phyloP scores from a whole-genome alignment of 805 yeast species.

The Saccharomycopsis sp. region DNA sequence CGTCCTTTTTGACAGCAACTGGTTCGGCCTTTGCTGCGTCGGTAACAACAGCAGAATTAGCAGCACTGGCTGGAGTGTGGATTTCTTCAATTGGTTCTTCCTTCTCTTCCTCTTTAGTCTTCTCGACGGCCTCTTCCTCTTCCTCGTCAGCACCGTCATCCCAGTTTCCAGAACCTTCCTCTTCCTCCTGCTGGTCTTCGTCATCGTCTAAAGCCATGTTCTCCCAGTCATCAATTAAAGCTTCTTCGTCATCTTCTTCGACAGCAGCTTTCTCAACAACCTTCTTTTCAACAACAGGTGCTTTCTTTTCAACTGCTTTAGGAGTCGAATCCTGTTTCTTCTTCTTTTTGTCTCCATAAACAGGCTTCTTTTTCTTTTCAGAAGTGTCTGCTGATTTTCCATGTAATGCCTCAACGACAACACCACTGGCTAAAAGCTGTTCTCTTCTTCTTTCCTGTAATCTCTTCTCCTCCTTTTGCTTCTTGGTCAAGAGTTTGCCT shows the following conservation, averaged over 20 bases:
- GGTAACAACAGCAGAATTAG: conserved; percentile 24
- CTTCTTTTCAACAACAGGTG: conserved; percentile 23
- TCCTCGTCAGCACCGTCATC: conserved; percentile 25
- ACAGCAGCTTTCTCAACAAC: conserved; percentile 26
- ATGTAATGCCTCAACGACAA: conserved; percentile 36
- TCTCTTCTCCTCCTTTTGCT: conserved; percentile 90
- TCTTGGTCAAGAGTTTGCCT: conserved; percentile 89
- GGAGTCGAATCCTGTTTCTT: conserved; percentile 32
- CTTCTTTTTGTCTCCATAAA: conserved; percentile 69
- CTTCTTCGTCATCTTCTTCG: conserved; percentile 44
- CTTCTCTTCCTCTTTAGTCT: conserved; percentile 30
- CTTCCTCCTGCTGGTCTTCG: conserved; percentile 41
- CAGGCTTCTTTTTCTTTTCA: conserved; percentile 57
- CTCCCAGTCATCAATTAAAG: conserved; percentile 83
- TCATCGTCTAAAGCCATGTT: conserved; percentile 56
- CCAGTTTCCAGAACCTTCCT: conserved; percentile 43
- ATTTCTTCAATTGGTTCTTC: conserved; percentile 25
- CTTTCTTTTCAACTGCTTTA: conserved; percentile 25
- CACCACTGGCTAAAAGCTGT: conserved; percentile 68
- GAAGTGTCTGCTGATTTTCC: conserved; percentile 20
- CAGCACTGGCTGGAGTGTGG: conserved; percentile 20
- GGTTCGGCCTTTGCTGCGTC: conserved; percentile 25
- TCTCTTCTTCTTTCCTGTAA: conserved; percentile 84
- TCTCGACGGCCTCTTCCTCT: conserved; percentile 24
- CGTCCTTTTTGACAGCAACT: conserved; percentile 32